These are phyloP conservation scores for Smallanthus sonchifolius DNA, from an alignment of 129 eudicot species.

Conservation along the genomic window DNA sequence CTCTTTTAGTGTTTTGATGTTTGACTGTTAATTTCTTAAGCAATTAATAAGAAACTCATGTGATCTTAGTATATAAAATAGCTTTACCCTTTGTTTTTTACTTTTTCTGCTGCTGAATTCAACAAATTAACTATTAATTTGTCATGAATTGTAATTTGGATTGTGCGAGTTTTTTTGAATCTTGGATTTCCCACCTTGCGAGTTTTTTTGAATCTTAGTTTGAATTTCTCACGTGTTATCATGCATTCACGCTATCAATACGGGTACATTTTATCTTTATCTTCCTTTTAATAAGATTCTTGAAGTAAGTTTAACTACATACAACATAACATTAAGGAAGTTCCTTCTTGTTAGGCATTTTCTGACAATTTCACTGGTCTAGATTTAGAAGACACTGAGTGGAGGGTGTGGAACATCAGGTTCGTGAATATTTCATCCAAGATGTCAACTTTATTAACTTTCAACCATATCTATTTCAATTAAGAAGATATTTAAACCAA, in stretches of 20 bases:
- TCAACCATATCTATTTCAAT: neutral
- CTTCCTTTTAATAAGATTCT: neutral
- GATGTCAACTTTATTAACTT: neutral
- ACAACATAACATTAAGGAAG: neutral
- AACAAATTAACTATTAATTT: too few relatives aligned
- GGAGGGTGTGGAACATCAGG: conserved; percentile 99
- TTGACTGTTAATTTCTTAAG: too few relatives aligned
- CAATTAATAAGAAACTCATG: too few relatives aligned
- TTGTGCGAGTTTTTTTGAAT: too few relatives aligned
- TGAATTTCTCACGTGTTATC: conserved; percentile 93
- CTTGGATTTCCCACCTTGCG: too few relatives aligned
- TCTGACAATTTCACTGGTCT: conserved; percentile 93
- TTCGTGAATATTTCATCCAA: conserved; percentile 12
- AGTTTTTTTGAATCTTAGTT: too few relatives aligned
- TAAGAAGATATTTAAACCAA: neutral
- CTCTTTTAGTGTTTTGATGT: too few relatives aligned
- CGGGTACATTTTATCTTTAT: conserved; percentile 44
- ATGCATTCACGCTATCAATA: conserved; percentile 98
- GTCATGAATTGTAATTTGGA: too few relatives aligned
- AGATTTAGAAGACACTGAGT: conserved; percentile 97
- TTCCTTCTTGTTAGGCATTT: conserved; percentile 56
- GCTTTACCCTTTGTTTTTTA: too few relatives aligned
- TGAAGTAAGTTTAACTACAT: neutral
- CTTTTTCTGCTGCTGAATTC: too few relatives aligned
- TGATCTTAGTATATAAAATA: too few relatives aligned